Conservation (phyloP, 208 protist genomes). For the Crithidia fasciculata region DNA sequence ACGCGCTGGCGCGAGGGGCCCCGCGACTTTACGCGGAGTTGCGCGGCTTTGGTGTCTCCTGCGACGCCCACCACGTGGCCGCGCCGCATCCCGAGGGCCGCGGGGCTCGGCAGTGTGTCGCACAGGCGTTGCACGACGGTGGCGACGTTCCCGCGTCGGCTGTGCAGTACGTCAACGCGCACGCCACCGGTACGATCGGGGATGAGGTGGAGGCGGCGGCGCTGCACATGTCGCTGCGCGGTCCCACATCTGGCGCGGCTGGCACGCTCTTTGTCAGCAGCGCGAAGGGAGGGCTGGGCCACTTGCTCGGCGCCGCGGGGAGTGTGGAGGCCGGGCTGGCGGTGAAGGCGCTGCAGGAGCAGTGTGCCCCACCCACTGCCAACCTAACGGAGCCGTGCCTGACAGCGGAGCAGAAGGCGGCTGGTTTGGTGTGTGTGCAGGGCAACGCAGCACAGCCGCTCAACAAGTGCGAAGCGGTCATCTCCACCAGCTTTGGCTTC, state of each 20-base stretch:
- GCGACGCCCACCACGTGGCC: conserved; percentile 96
- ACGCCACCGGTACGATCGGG: conserved; percentile 97
- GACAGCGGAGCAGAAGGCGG: conserved; percentile 20
- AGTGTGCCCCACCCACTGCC: conserved; percentile 89
- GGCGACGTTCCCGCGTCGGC: conserved; percentile 38
- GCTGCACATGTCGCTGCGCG: conserved; percentile 38
- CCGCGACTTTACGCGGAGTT: conserved; percentile 92
- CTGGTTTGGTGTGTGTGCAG: conserved; percentile 26
- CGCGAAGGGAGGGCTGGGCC: conserved; percentile 95
- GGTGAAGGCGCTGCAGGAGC: conserved; percentile 75
- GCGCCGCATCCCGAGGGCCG: conserved; percentile 89
- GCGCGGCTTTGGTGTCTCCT: conserved; percentile 82
- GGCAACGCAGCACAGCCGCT: conserved; percentile 14
- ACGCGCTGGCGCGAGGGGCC: conserved; percentile 77
- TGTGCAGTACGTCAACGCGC: conserved; percentile 97
- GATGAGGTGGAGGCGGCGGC: conserved; percentile 91
- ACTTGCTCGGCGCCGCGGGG: conserved; percentile 97
- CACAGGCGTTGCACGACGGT: conserved; percentile 74
- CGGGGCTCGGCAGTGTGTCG: conserved; percentile 89
- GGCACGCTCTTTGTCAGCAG: conserved; percentile 76
- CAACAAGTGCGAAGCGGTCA: conserved; percentile 49
- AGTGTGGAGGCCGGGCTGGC: conserved; percentile 93
- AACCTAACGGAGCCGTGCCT: conserved; percentile 83
- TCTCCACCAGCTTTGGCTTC: conserved; percentile 98
- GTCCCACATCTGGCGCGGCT: not conserved